Base-by-base conservation (phyloP, 768 basidiomycete genomes). In the Lentinus tigrinus region DNA sequence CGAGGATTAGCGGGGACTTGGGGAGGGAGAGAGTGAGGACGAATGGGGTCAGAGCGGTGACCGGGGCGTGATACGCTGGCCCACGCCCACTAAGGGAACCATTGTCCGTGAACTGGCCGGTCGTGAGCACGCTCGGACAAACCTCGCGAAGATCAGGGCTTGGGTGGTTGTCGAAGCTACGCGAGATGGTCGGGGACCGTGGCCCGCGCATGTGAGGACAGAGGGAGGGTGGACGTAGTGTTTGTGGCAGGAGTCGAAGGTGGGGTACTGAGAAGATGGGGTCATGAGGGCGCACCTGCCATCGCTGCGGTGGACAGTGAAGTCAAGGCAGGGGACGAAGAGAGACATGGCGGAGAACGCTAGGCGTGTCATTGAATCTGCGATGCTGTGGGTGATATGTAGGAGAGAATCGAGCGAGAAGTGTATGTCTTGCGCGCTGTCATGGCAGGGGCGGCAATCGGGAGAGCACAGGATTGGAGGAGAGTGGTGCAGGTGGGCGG, bases 101-200 rank as follows among this genome's bases (percentile, higher is more conserved):
- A n/a, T 75, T 76, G 14, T 77, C 73, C 17, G 81, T 82, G 63
- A 80, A 74, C 23, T 79, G 71, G 28, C 75, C 75, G 37, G 74
- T 68, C 47, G 67, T 67, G 36, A 74, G 73, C 3, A 76, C 58
- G 52, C 75, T 75, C 14, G 75, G 75, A 49, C 64, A 69, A 58
- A 76, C 67, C 51, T 70, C 14, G 63, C 68, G 51, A 63, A 69
- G 40, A 49, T 53, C 52, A 53, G 47, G 61, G n/a, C 48, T 10
- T 67, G 68, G 62, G 58, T 63, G 57, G 11, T 52, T 52, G 61
- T 52, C 56, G 55, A 58, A 51, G 47, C 62, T 50, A 51, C 63
- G 57, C 46, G 66, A 27, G 63, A 52, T 58, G 63, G 70, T 44
- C 63, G 56, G 36, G 8, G 51, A 34, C 2, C 61, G 69, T 21